Evolutionary conservation across 495 filamentous ascomycete species (phyloP).

Genomic region (Clohesyomyces aquaticus): DNA sequence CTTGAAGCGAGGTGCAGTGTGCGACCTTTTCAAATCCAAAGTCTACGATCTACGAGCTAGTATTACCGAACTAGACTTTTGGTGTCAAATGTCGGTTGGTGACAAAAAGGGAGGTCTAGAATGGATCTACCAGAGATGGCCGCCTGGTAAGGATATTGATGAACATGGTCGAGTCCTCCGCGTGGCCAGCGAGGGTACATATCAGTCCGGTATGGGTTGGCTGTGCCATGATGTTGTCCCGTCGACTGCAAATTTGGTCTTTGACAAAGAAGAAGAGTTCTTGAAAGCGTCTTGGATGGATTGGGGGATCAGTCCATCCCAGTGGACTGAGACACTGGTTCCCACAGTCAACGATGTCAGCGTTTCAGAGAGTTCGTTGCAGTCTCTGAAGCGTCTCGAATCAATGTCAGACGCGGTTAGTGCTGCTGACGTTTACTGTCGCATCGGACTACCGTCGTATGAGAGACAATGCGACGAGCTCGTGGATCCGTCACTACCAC

Average conservation of each 20-base stretch:
- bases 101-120: conserved; percentile 83
- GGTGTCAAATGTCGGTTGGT: conserved; percentile 96
- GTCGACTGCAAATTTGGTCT: conserved; percentile 14
- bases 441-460: conserved; percentile 46
- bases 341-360: not conserved
- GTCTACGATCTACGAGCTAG: conserved; percentile 74
- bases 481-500: conserved; percentile 66
- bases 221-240: conserved; percentile 56
- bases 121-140: conserved; percentile 83
- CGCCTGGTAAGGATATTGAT: conserved; percentile 69
- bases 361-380: not conserved
- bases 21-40: conserved; percentile 68
- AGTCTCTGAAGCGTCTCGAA: conserved; percentile 19
- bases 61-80: conserved; percentile 88
- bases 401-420: conserved; percentile 40
- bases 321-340: conserved; percentile 21
- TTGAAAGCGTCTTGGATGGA: conserved; percentile 58
- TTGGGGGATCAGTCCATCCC: conserved; percentile 58
- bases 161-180: conserved; percentile 65
- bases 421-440: conserved; percentile 46
- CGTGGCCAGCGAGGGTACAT: conserved; percentile 84
- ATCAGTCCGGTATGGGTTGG: conserved; percentile 76
- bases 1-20: conserved; percentile 67
- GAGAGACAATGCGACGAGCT: conserved; percentile 45
- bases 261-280: conserved; percentile 56